phyloP scores from a whole-genome alignment of 169 alveolate species.

The Plasmodium vivax region DNA sequence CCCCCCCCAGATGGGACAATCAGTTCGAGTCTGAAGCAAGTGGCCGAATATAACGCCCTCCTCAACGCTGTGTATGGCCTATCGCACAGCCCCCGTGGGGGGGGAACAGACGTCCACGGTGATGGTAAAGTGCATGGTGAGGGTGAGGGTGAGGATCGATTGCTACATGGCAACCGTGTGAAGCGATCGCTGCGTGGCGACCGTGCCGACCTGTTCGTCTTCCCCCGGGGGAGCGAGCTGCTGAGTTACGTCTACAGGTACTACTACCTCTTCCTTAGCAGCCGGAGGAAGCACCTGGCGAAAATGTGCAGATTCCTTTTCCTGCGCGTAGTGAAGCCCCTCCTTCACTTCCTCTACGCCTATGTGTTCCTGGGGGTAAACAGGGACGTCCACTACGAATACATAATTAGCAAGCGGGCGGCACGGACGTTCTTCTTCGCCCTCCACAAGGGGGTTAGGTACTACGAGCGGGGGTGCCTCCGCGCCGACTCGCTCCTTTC shows the following conservation, averaged over 20 bases:
- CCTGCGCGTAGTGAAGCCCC: slow-evolving; percentile 24
- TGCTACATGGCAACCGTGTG: not conserved
- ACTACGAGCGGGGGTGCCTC: not conserved
- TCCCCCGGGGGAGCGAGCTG: slow-evolving; percentile 62
- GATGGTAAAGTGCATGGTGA: not conserved
- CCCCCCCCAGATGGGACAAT: not conserved
- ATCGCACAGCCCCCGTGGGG: not conserved
- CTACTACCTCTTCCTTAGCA: slow-evolving; percentile 22
- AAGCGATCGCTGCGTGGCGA: not conserved
- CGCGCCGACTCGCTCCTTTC: not conserved
- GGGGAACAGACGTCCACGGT: not conserved
- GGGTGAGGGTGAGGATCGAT: too few species aligned
- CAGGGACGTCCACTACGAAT: slow-evolving; percentile 22
- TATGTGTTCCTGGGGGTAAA: slow-evolving; percentile 47
- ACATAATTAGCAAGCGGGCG: not conserved
- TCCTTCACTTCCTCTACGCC: slow-evolving; percentile 29
- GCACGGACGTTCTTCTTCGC: slow-evolving; percentile 7
- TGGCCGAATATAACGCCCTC: slow-evolving; percentile 13
- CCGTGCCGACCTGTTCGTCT: slow-evolving; percentile 7
- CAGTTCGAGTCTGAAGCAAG: not conserved
- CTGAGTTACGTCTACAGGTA: slow-evolving; percentile 19
- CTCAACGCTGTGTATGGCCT: slow-evolving; percentile 40
- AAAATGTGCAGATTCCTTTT: slow-evolving; percentile 32
- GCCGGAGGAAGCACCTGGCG: not conserved
- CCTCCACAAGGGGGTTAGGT: not conserved